Base-by-base conservation (phyloP, 768 basidiomycete genomes). In the Boletus bicolor region DNA sequence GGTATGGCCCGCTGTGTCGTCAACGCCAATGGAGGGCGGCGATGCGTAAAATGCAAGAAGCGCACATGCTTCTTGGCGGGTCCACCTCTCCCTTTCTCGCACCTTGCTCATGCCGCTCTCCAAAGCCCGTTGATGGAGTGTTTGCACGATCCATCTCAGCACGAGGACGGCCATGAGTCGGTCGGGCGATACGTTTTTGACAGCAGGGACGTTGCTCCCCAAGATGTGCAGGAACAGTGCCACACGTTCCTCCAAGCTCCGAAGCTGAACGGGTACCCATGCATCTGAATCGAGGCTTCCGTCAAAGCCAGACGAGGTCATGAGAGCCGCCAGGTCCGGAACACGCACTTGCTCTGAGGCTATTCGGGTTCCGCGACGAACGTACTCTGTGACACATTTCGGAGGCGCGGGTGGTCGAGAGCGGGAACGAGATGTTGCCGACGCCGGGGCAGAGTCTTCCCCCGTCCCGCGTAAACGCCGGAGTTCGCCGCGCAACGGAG, bases 31-130 rank as follows among this genome's bases (percentile, higher is more conserved):
- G 53, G 55, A 58, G 57, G 53, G 56, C 21, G 52, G 46, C 21
- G 37, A 42, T 45, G 53, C 38, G 67, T 84, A 83, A 34, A 82
- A 75, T 0, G 80, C 73, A 42, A 91, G 75, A 64, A 89, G 77
- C 30, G 80, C 82, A 4, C 64, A 74, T 4, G 81, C 85, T 66
- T 93, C 90, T 6, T 69, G 72, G 57, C 69, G 75, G 0, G 84
- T 86, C 90, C 90, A 93, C 26, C 80, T 75, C 65, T 89, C 89
- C 59, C 76, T 78, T 56, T 85, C 80, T 39, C 82, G 78, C n/a
- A 82, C 85, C 62, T 78, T 82, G 57, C 73, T 82, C 17, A 70
- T 65, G 0, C 72, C 72, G 39, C 59, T 76, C 61, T 82, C 85
- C 48, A 75, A 58, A 26, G 82, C 80, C 17, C 87, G 80, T 8